Base-by-base conservation (phyloP, 1,284 basidiomycete species). In the Cryptococcus sp. region DNA sequence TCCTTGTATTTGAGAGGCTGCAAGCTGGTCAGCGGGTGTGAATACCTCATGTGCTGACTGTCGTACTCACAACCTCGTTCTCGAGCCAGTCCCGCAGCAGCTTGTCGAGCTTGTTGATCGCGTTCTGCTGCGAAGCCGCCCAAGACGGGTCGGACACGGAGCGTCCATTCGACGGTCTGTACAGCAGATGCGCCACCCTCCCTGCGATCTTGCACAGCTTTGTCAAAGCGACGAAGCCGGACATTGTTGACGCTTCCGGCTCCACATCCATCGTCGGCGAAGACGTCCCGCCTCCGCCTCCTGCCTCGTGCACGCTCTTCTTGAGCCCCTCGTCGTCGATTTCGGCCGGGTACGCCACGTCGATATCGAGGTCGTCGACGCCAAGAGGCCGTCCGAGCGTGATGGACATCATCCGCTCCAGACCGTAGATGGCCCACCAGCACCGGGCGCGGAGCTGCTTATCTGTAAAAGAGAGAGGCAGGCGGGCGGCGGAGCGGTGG, bases 401-500 rank as follows among this genome's bases (percentile, higher is more conserved):
- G 53, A 92, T 82, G 20, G 91, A 91, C 28, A 93, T 84, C 87
- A 92, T 90, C 64, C 77, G 60, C 51, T 93, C 91, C 28, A 93
- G 79, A 16, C 85, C 85, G 68, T 93, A 93, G 24, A 91, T 87
- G 38, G 87, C 86, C 89, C 90, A 92, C 89, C 91, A 93, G 47
- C 91, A 86, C 75, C 91, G 89, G 52, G 87, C 81, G 36, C 89
- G 84, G 0, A 89, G 89, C 77, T 93, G 89, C 77, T 91, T 91
- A 72, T 92, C 88, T 44, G 88, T 82, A 40, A 86, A 80, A 24
- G 83, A 78, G 43, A 91, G 80, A 15, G 80, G 73, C 55, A 91
- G 81, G 45, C 88, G 83, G 51, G 86, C 83, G 8, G 89, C 87
- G 3, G 88, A 89, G 60, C 91, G 87, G 79, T 93, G 90, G 61